These are phyloP conservation scores for Protomyces arabidopsidicola DNA, from an alignment of 1,139 yeast genomes.

Conservation along the genomic window DNA sequence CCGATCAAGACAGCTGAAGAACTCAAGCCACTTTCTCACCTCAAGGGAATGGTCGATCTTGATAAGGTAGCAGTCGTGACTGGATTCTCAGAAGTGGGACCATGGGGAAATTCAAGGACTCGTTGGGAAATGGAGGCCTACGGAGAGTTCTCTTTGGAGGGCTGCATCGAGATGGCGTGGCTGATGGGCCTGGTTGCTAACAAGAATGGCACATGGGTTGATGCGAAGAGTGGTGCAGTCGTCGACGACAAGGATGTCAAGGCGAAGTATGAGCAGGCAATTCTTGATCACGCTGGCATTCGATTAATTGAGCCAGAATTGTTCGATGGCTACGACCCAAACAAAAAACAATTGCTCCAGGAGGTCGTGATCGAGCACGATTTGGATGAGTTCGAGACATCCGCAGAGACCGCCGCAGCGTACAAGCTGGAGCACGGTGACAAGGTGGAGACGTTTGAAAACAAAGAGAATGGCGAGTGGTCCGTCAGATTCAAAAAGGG, in stretches of 20 bases:
- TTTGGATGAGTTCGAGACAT: constrained; percentile 89
- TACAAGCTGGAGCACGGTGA: constrained; percentile 93
- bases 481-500: constrained; percentile 88
- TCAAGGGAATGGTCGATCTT: constrained; percentile 87
- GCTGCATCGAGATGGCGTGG: constrained; percentile 99
- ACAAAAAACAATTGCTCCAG: constrained; percentile 85
- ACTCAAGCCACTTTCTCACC: constrained; percentile 58
- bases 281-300: constrained; percentile 90
- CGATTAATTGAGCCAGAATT: constrained; percentile 94
- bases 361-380: constrained; percentile 96
- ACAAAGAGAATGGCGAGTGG: constrained; percentile 85
- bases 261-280: constrained; percentile 79
- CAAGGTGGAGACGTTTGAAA: constrained; percentile 84
- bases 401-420: constrained; percentile 91
- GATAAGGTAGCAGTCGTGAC: constrained; percentile 90
- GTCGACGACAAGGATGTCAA: constrained; percentile 93
- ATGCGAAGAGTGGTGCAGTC: constrained; percentile 84
- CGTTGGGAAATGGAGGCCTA: constrained; percentile 99
- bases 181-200: constrained; percentile 96
- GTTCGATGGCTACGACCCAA: constrained; percentile 89
- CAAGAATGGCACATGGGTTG: constrained; percentile 95
- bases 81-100: constrained; percentile 97
- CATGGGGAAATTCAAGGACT: constrained; percentile 99
- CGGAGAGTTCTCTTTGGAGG: constrained; percentile 96
- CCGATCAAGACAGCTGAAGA: constrained; percentile 69